Base-by-base conservation (phyloP, 148 eudicot genomes). In the Mesembryanthemum crystallinum region DNA sequence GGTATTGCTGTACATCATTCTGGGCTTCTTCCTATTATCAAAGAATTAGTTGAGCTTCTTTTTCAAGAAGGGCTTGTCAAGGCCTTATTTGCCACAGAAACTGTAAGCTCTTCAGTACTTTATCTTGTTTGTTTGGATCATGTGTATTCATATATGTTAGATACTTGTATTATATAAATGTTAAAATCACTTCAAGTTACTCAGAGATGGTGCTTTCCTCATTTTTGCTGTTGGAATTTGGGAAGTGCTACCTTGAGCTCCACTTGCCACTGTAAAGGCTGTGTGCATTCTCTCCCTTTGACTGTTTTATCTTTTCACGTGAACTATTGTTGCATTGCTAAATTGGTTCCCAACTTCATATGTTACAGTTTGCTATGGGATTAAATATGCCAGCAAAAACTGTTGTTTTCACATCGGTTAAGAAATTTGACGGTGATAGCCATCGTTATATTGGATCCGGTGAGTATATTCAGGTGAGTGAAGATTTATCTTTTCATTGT, bases 1-100 rank as follows among this genome's bases (percentile, higher is more conserved):
- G 99, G 99, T 80, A 89, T 95, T 80, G 99, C 99, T 67, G 99
- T 95, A 78, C 99, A 95, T 79, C 99, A 95, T 82, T 95, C 99
- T 81, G 99, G 99, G 73, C 93, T 95, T 77, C 90, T 95, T 71
- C 99, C 99, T 28, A 86, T 95, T 64, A 92, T 95, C 55, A 95
- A 92, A 78, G 99, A 95, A 83, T 81, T 95, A 73, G 99, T 95
- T 60, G 99, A 95, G 83, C 90, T 95, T 80, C 94, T 95, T 68
- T 95, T 95, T 76, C 99, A 95, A 76, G 99, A 95, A 83, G 99
- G 99, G 76, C 96, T 95, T 59, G 96, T 92, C 32, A 95, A 95
- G 86, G 99, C 97, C 25, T 87, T 95, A 49, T 95, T 95, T 88
- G 99, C 99, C 77, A 95, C 99, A 27, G 99, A 95, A 79, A 95